Evolutionary conservation across 257 asterid genomes (phyloP), one percentile per base, ranked within the genome.

Genomic region (Catharanthus roseus): DNA sequence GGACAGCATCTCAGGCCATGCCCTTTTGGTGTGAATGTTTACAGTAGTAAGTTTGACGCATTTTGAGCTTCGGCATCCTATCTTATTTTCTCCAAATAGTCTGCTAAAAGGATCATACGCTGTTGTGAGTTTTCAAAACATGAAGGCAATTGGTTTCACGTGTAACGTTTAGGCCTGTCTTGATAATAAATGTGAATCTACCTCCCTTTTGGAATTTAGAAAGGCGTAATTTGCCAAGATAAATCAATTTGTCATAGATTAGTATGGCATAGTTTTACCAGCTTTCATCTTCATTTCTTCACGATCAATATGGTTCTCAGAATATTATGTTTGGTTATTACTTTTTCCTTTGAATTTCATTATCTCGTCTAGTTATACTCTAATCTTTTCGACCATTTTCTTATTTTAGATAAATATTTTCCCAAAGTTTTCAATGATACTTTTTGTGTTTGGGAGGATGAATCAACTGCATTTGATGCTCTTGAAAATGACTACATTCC

Each of bases 381-480:
- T 10, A 34, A 60, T 50, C 47, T 21, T 10, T 29, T 24, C 61
- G 57, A 19, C 21, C 41, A 31, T 44, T 75, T 34, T 31, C 4
- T 65, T 76, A 7, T 55, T 72, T 56, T 77, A 93, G 98, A 83
- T 73, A 96, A 89, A 69, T 88, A 93, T 82, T 93, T 93, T 71
- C 97, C 99, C 34, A 76, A 71, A 79, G 90, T 76, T 51, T 69
- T 69, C 71, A 76, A 88, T 29, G 96, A 93, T 70, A 80, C 83
- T 1, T 69, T 89, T 24, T 74, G 83, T 4, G 88, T 90, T 29
- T 93, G 97, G 99, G 97, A 91, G 87, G 95, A 89, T 66, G 99
- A 93, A 78, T 89, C 97, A 24, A 70, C 81, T 55, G 90, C 86
- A 67, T 86, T 93, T 67, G 74, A 91, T 74, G 86, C 81, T 69